phyloP scores from a whole-genome alignment of 129 eudicot species.

The Sambucus nigra region DNA sequence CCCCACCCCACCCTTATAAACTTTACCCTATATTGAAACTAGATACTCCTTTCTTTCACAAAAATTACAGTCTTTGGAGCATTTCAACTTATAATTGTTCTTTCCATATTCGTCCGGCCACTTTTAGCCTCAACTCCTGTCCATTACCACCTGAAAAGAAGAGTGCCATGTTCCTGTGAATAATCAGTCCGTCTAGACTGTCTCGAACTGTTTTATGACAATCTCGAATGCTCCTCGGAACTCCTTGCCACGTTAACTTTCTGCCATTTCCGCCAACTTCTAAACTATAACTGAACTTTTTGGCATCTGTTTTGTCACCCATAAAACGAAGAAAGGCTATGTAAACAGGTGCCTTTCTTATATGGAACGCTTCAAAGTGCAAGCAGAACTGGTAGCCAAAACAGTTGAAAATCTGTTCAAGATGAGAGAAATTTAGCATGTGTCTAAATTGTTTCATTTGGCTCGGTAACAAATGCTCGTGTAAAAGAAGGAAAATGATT shows the following conservation, averaged over 20 bases:
- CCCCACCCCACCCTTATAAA: too few relatives aligned
- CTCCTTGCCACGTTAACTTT: constrained; percentile 40
- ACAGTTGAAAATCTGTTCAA: constrained; percentile 29
- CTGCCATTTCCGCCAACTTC: constrained; percentile 38
- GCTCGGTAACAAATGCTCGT: too few relatives aligned
- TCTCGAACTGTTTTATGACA: constrained; percentile 30
- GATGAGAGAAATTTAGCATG: background rate
- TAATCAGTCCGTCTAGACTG: constrained; percentile 30
- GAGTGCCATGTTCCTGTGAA: constrained; percentile 37
- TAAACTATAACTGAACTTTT: constrained; percentile 26
- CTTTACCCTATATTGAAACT: too few relatives aligned
- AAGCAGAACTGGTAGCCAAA: constrained; percentile 32
- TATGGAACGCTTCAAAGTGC: constrained; percentile 30
- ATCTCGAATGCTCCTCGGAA: constrained; percentile 36
- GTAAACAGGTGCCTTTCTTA: constrained; percentile 32
- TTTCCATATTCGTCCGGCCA: constrained; percentile 38
- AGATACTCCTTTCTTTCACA: too few relatives aligned
- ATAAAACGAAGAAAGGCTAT: constrained; percentile 33
- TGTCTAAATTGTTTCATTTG: too few relatives aligned
- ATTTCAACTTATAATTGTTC: constrained; percentile 24
- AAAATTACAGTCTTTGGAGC: too few relatives aligned
- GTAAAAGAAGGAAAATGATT: too few relatives aligned
- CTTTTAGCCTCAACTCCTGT: constrained; percentile 33
- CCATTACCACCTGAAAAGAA: too few relatives aligned
- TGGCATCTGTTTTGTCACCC: too few relatives aligned